phyloP scores from a whole-genome alignment of 2,329 filamentous ascomycete species.

The Nigrospora osmanthi region DNA sequence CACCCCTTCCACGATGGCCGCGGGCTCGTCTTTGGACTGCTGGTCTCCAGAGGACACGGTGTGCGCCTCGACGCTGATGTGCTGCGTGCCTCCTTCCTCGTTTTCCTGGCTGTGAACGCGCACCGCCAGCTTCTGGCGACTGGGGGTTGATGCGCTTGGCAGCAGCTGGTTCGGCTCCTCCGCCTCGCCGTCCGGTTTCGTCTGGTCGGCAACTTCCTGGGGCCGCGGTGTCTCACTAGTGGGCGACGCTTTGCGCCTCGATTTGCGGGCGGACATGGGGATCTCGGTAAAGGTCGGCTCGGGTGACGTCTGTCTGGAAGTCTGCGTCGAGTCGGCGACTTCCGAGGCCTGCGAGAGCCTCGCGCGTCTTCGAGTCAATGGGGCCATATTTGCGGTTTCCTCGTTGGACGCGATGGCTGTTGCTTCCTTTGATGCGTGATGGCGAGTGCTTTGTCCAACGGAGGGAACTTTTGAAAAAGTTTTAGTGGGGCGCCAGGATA shows the following conservation, averaged over 20 bases:
- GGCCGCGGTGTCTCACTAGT: too few relatives aligned
- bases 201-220: too few relatives aligned
- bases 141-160: constrained; percentile 6
- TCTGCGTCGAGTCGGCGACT: background rate
- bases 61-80: constrained; percentile 13
- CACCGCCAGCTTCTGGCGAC: constrained; percentile 14
- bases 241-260: too few relatives aligned
- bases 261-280: too few relatives aligned
- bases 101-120: constrained; percentile 8
- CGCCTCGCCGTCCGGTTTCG: background rate
- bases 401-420: too few relatives aligned
- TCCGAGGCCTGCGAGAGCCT: constrained; percentile 4
- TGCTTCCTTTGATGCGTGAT: background rate
- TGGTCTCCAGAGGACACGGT: constrained; percentile 10
- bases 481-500: constrained; percentile 1
- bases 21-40: constrained; percentile 8
- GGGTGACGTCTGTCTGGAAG: background rate
- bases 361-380: constrained; percentile 15
- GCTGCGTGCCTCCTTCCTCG: constrained; percentile 1
- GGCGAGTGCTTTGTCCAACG: background rate
- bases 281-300: background rate
- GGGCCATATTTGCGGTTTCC: constrained; percentile 11
- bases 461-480: constrained; percentile 1
- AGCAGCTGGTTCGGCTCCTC: background rate
- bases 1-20: constrained; percentile 12